Evolutionary conservation across 257 asterid genomes (phyloP).

Genomic region (Agastache rugosa): DNA sequence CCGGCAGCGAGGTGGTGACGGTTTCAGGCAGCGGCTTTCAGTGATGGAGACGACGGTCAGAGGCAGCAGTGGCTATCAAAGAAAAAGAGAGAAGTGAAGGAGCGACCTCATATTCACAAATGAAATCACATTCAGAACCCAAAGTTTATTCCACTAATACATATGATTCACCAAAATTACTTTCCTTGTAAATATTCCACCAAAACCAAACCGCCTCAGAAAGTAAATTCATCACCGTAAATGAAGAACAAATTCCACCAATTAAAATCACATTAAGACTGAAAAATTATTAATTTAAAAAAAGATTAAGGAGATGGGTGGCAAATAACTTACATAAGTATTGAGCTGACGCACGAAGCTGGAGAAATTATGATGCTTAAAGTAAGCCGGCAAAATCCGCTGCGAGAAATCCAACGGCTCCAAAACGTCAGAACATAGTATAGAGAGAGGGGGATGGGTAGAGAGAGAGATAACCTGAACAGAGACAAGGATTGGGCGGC

Average conservation of each 20-base stretch:
- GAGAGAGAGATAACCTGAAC: no score
- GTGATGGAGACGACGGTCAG: no score
- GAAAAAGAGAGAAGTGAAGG: no score
- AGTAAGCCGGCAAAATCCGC: slow-evolving; percentile 68
- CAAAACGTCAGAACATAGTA: no score
- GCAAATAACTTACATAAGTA: slow-evolving; percentile 68
- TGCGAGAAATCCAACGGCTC: slow-evolving; percentile 78
- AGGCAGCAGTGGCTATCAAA: no score
- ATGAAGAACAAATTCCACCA: neutral
- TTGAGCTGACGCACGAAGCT: slow-evolving; percentile 96
- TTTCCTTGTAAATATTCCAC: no score
- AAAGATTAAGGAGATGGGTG: neutral
- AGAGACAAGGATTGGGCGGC: no score
- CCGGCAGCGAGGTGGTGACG: no score
- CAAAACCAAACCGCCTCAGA: neutral
- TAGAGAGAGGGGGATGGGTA: no score
- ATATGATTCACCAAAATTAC: neutral
- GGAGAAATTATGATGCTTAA: slow-evolving; percentile 92
- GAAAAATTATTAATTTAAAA: neutral
- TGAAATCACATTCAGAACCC: neutral
- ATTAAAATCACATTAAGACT: neutral
- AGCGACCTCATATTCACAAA: no score
- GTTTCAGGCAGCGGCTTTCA: no score
- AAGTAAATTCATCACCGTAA: no score
- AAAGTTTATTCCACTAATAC: neutral